These are phyloP conservation scores for Lepidium aucheri DNA, from an alignment of 345 rosid genomes.

Conservation along the genomic window DNA sequence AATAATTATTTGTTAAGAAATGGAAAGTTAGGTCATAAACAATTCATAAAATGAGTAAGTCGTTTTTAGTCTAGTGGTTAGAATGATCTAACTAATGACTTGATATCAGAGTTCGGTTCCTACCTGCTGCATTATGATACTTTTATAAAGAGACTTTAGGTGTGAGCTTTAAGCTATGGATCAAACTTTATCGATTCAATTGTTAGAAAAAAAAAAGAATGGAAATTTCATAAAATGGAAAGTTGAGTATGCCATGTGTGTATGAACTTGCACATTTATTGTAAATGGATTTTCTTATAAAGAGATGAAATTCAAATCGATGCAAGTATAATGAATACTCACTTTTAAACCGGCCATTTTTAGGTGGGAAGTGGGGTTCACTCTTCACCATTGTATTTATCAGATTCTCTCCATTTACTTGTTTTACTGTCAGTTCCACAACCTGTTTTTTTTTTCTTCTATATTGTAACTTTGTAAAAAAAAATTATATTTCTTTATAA, in stretches of 20 bases:
- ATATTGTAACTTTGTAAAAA: not conserved
- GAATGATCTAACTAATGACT: too few species aligned
- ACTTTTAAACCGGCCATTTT: constrained; percentile 30
- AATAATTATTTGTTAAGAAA: too few species aligned
- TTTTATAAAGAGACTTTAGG: too few species aligned
- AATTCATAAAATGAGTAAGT: not conserved
- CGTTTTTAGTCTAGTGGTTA: too few species aligned
- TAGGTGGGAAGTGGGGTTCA: constrained; percentile 34
- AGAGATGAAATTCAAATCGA: constrained; percentile 14
- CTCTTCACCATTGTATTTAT: constrained; percentile 20
- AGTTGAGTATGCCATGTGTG: not conserved
- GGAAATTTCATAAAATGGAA: not conserved
- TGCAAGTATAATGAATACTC: constrained; percentile 24
- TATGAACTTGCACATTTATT: constrained; percentile 11
- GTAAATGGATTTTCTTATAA: not conserved
- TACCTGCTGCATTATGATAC: too few species aligned
- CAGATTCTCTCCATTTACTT: constrained; percentile 8
- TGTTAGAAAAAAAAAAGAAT: too few species aligned
- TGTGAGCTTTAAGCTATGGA: too few species aligned
- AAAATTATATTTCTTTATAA: too few species aligned
- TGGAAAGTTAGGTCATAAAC: not conserved
- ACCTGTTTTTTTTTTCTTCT: too few species aligned
- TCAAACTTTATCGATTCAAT: too few species aligned
- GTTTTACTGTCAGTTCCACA: constrained; percentile 11
- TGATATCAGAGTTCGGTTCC: too few species aligned